Base-by-base conservation (phyloP, 352 stramenopile genomes). In the Phytophthora sojae region DNA sequence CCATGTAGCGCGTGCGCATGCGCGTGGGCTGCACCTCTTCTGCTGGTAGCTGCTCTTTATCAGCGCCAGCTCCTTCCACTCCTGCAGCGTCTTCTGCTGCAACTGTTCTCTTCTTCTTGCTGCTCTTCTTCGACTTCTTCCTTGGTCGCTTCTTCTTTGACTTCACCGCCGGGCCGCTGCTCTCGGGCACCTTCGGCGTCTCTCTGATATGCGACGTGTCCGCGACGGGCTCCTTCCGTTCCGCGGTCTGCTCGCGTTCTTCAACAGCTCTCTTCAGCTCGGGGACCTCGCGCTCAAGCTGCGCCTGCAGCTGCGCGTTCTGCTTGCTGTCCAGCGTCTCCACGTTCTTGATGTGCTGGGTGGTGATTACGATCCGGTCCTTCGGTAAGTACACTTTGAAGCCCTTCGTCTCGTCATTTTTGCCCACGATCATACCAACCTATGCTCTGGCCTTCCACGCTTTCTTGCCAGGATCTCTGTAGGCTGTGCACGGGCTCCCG, bases 391-490 rank as follows among this genome's bases (percentile, higher is more conserved):
- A 39, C 32, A 39, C 32, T 39, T 39, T 39, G 32, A 39, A 32
- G 29, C 29, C 29, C 29, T 32, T 32, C 29, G 29, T 32, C 29
- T 32, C 29, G 29, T 32, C 29, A 7, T 32, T 32, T 32, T 32
- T 32, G 29, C 29, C 29, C 29, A 32, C 29, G 29, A 32, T 32
- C 29, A 32, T 32, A 32, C 29, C 29, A 32, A 32, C 29, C 29
- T 32, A n/a, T 44, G 37, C 37, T 44, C 37, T 44, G 4, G 37
- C 14, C 37, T 44, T 35, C 55, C 25, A 65, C 30, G 23, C 57
- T 19, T 57, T 67, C 49, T 61, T 44, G 37, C 32, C 65, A 32
- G 58, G n/a, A 30, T 73, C 57, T 37, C 51, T 42, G 52, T 57
- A 62, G 8, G 45, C 59, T 44, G 39, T 73, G 37, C 65, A 66